A percentile compares a stretch with the other conserved stretches of the same genome.
Conservation (phyloP, 768 basidiomycete species). For the Leucocoprinus leucothites region DNA sequence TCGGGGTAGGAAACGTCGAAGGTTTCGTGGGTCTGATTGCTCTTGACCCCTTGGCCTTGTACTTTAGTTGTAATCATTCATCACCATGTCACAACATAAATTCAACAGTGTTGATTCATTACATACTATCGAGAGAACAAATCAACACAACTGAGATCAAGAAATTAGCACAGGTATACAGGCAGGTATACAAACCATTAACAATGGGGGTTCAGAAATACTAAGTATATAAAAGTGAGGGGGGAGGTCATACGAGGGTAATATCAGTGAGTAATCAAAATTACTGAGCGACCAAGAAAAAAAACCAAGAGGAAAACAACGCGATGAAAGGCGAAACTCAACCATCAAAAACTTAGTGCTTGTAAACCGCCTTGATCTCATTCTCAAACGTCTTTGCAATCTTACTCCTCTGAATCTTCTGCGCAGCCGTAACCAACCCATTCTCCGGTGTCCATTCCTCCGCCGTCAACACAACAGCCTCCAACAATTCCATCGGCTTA, state of each 20-base stretch:
- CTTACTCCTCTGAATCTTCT: slow-evolving; percentile 34
- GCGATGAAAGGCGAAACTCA: not conserved
- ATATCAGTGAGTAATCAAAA: not conserved
- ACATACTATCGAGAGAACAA: no score
- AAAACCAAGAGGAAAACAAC: not conserved
- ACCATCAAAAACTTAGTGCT: not conserved
- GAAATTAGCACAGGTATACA: not conserved
- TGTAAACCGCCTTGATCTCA: slow-evolving; percentile 24
- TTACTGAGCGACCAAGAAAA: not conserved
- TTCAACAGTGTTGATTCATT: no score
- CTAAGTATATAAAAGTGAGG: not conserved
- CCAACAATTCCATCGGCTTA: slow-evolving; percentile 74
- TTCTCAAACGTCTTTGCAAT: slow-evolving; percentile 32
- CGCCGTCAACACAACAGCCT: slow-evolving; percentile 71
- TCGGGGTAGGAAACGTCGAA: slow-evolving; percentile 6
- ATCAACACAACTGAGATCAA: not conserved
- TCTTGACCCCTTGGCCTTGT: no score
- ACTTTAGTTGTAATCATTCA: no score
- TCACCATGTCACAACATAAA: no score
- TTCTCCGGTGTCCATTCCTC: slow-evolving; percentile 94
- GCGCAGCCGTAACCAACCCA: slow-evolving; percentile 69
- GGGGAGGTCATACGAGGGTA: not conserved
- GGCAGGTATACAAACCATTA: not conserved
- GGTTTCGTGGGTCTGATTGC: not conserved
- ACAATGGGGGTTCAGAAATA: no score